Conservation (phyloP, 768 basidiomycete species). For the Termitomyces sp. region DNA sequence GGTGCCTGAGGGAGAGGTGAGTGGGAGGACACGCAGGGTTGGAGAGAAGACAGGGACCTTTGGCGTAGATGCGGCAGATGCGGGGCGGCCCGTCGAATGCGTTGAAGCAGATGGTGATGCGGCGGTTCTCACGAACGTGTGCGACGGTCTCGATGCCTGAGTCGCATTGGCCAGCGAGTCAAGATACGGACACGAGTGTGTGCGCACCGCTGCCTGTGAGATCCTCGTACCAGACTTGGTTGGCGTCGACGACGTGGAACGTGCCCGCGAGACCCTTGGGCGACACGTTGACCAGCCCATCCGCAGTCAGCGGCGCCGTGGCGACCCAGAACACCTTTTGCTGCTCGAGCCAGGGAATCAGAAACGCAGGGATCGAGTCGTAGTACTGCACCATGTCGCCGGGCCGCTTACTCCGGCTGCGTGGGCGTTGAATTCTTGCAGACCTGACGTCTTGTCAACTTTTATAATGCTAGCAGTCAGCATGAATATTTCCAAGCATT, state of each 20-base stretch:
- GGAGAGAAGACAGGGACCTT: conserved; percentile 29
- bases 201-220: conserved; percentile 60
- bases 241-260: conserved; percentile 53
- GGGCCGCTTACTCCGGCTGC: too few relatives aligned
- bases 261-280: conserved; percentile 59
- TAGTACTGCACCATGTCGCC: conserved; percentile 50
- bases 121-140: conserved; percentile 55
- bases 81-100: conserved; percentile 58
- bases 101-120: conserved; percentile 57
- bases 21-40: not conserved
- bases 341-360: conserved; percentile 50
- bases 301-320: conserved; percentile 49
- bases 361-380: conserved; percentile 48
- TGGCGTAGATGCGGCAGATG: conserved; percentile 55
- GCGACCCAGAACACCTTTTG: conserved; percentile 75
- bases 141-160: conserved; percentile 37
- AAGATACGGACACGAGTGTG: too few relatives aligned
- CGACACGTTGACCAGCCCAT: conserved; percentile 64
- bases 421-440: too few relatives aligned
- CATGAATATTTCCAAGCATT: too few relatives aligned
- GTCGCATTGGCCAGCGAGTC: too few relatives aligned
- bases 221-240: conserved; percentile 70
- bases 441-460: too few relatives aligned
- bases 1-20: conserved; percentile 32
- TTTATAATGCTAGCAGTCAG: too few relatives aligned